Base-by-base conservation (phyloP, 176 grass and related monocot genomes). In the Rhynchospora pubera region DNA sequence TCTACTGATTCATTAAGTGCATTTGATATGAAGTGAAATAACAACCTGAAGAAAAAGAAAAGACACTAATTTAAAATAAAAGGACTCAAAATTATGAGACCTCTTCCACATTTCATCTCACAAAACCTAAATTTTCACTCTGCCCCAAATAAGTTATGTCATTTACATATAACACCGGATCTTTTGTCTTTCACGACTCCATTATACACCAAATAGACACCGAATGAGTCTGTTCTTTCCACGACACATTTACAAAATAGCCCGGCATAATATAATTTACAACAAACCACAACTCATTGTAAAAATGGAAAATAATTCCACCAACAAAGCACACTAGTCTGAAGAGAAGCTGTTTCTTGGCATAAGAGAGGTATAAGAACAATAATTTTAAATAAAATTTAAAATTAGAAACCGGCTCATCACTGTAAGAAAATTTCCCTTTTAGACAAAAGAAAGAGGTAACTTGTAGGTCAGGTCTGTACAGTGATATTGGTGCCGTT, bases 401-500 rank as follows among this genome's bases (percentile, higher is more conserved):
- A 84, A 83, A 83, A 42, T 39, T 84, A 70, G 46, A 84, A 84
- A 45, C 63, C 19, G 82, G 79, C 85, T 88, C 80, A 87, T 84
- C 70, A 88, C 77, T 83, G 85, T 69, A n/a, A 21, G 72, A 90
- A 79, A 88, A 56, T 78, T 76, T 50, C 74, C 79, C 22, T 48
- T 50, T 18, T 10, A 61, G 62, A 63, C 34, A 74, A 75, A 79
- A 9, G 72, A 44, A 87, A 63, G 64, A 30, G 43, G 34, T 26
- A 81, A 9, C 44, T 83, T 85, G 57, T 47, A n/a, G 87, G 85
- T 90, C 89, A 95, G 79, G 83, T 88, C 83, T 92, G 77, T 92
- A 94, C 90, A 86, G 65, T 28, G 16, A 88, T 61, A 77, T 87
- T 19, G 4, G 4, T 65, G 58, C 45, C 58, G 21, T 15, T 88